These are phyloP conservation scores for Myriosclerotinia curreyana DNA, from an alignment of 2,329 filamentous ascomycete genomes.

Conservation along the genomic window DNA sequence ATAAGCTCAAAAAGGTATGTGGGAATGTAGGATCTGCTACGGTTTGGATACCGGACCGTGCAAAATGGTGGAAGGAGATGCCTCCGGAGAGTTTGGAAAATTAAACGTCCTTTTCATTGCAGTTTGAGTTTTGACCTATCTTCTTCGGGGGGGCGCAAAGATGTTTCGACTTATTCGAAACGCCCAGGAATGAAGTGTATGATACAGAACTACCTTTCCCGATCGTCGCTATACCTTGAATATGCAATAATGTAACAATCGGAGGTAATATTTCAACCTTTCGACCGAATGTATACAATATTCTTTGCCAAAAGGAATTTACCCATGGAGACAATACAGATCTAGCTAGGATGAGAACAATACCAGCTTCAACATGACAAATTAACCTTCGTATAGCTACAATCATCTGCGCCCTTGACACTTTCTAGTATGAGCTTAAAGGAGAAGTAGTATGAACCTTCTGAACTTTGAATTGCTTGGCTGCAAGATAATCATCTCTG, in stretches of 20 bases:
- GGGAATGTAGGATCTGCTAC: neutral
- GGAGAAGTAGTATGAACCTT: neutral
- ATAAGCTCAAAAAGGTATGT: neutral
- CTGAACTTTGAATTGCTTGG: neutral
- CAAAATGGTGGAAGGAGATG: neutral
- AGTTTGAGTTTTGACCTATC: neutral
- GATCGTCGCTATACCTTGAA: neutral
- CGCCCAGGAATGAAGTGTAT: neutral
- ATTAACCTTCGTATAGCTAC: neutral
- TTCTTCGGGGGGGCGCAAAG: neutral
- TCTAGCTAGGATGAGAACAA: neutral
- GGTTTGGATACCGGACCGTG: neutral
- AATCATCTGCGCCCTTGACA: conserved; percentile 1
- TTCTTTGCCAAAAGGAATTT: neutral
- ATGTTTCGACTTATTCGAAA: conserved; percentile 6
- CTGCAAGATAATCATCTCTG: neutral
- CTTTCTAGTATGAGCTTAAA: neutral
- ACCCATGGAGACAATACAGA: neutral
- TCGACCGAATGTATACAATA: neutral
- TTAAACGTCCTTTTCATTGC: neutral
- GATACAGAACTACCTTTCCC: neutral
- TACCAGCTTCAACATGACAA: neutral
- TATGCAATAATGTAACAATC: neutral
- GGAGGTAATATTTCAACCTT: neutral
- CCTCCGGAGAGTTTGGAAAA: neutral